Conservation (phyloP, 2,329 filamentous ascomycete genomes). For the Monilinia fructigena region DNA sequence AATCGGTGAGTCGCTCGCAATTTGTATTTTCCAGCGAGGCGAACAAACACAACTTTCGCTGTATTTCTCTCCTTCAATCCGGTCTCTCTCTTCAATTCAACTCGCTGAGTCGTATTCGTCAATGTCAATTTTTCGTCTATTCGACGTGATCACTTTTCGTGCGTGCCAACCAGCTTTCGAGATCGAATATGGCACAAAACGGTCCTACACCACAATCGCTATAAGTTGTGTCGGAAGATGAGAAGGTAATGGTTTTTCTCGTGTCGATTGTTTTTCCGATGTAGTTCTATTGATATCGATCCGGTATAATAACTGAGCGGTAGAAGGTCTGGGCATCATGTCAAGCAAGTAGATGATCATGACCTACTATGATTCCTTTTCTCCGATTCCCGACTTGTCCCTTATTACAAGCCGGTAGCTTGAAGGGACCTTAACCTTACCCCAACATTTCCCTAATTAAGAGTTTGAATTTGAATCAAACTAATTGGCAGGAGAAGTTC, state of each 20-base stretch:
- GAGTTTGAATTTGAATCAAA: neutral
- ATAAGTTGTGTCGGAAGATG: neutral
- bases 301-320: neutral
- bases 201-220: slow-evolving; percentile 1
- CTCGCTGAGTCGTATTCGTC: slow-evolving; percentile 8
- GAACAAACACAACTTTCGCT: slow-evolving; percentile 4
- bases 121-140: slow-evolving; percentile 1
- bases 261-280: neutral
- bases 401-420: slow-evolving; percentile 4
- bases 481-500: too few relatives aligned
- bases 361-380: neutral
- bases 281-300: neutral
- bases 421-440: neutral
- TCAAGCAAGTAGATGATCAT: slow-evolving; percentile 1
- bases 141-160: slow-evolving; percentile 7
- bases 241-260: neutral
- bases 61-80: neutral
- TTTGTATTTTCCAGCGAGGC: slow-evolving; percentile 6
- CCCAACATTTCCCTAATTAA: slow-evolving; percentile 8
- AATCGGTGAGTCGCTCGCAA: neutral
- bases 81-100: neutral
- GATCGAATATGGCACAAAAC: slow-evolving; percentile 10
- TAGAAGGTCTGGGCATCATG: neutral
- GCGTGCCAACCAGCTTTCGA: slow-evolving; percentile 9
- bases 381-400: slow-evolving; percentile 4